Percentiles rank a stretch among this genome's conserved stretches.
Conservation (phyloP, 257 asterid genomes). For the Solanum etuberosum region DNA sequence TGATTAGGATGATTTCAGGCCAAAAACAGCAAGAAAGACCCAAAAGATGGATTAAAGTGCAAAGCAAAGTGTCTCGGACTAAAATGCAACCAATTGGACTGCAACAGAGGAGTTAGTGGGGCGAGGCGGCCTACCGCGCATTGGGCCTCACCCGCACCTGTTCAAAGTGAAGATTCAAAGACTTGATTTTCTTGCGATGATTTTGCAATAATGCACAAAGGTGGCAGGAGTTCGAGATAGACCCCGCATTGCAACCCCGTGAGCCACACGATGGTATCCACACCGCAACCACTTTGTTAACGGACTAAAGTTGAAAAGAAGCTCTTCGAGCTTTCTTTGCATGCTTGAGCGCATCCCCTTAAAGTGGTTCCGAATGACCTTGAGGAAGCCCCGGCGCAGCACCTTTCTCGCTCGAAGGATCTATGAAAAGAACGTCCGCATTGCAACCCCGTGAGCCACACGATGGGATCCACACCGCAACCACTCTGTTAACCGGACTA, state of each 20-base stretch:
- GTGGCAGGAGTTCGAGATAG: neutral
- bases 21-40: neutral
- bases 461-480: neutral
- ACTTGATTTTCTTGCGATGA: neutral
- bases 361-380: too few relatives aligned
- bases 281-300: too few relatives aligned
- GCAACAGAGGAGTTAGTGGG: neutral
- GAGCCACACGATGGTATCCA: too few relatives aligned
- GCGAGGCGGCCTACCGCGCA: neutral
- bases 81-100: neutral
- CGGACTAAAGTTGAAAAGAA: too few relatives aligned
- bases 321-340: too few relatives aligned
- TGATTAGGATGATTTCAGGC: neutral
- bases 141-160: neutral
- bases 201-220: neutral
- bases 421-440: too few relatives aligned
- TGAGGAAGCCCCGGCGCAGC: too few relatives aligned
- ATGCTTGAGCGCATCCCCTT: too few relatives aligned
- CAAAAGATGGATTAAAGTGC: neutral
- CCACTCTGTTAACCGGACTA: neutral
- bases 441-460: neutral
- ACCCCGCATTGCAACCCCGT: neutral
- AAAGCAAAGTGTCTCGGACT: neutral
- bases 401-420: too few relatives aligned
- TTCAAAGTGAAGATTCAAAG: neutral